Evolutionary conservation across 202 grass and related monocot genomes (phyloP).

Genomic region (Schoenoplectus tabernaemontani): DNA sequence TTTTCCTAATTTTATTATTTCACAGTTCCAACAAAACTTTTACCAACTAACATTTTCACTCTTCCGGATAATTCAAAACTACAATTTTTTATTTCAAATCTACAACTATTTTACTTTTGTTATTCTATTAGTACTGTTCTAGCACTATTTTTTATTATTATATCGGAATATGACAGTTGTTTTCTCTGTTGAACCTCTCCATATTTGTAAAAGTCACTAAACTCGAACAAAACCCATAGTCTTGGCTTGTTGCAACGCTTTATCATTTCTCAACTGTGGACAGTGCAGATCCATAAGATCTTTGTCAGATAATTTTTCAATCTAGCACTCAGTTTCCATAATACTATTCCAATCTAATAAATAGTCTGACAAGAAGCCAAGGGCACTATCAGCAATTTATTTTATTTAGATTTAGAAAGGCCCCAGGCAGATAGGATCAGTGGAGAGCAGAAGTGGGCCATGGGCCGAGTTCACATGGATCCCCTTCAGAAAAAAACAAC

Average conservation of each 20-base stretch:
- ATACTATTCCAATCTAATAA: neutral
- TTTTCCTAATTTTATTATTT: too few species aligned
- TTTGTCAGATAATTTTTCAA: conserved; percentile 5
- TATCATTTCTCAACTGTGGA: conserved; percentile 61
- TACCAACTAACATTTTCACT: too few species aligned
- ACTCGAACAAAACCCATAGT: conserved; percentile 34
- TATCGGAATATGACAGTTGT: neutral
- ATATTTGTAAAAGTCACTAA: neutral
- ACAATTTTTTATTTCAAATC: too few species aligned
- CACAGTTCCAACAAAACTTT: too few species aligned
- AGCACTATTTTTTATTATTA: too few species aligned
- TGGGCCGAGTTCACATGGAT: neutral
- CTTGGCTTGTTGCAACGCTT: conserved; percentile 42
- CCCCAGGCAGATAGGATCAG: neutral
- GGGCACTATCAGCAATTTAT: neutral
- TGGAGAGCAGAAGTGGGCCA: neutral
- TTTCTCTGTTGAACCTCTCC: neutral
- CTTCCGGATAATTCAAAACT: too few species aligned
- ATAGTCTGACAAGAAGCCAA: neutral
- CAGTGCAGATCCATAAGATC: conserved; percentile 65
- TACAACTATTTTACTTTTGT: too few species aligned
- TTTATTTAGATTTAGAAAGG: neutral
- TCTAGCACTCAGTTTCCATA: conserved; percentile 36
- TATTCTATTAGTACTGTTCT: too few species aligned
- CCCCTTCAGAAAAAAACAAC: neutral